These are phyloP conservation scores for Penicillium flavigenum DNA, from an alignment of 495 filamentous ascomycete species.

Conservation along the genomic window DNA sequence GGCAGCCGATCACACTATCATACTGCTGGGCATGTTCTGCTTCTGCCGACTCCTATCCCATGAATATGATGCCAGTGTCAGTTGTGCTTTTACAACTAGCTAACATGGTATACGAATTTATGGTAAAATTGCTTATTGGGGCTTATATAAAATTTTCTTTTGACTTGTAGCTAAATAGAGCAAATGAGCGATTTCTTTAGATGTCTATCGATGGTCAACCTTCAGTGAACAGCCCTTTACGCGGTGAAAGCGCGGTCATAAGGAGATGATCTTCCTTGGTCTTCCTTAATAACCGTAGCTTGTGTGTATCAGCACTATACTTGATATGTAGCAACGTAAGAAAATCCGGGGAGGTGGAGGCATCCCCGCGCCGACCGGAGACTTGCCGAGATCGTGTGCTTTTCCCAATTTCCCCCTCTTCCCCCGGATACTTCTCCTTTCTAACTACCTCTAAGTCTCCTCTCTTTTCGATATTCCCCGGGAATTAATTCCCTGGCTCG, in stretches of 20 bases:
- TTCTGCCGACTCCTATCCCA: background rate
- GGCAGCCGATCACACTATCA: no score
- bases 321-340: background rate
- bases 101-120: background rate
- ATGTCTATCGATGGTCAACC: background rate
- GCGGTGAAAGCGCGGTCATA: background rate
- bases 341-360: constrained; percentile 11
- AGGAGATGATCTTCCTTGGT: background rate
- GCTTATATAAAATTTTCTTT: background rate
- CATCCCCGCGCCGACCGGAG: constrained; percentile 11
- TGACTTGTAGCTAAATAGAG: background rate
- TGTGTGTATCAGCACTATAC: background rate
- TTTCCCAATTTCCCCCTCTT: background rate
- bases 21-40: background rate
- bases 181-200: background rate
- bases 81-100: background rate
- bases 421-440: constrained; percentile 17
- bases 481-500: constrained; percentile 13
- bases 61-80: background rate
- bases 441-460: background rate
- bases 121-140: background rate
- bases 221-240: background rate
- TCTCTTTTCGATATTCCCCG: background rate
- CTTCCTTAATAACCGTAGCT: background rate
- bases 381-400: constrained; percentile 7